Percentiles rank a stretch among this genome's conserved stretches.
These are phyloP conservation scores for Dentipellis sp. DNA, from an alignment of 768 basidiomycete species.

Conservation along the genomic window DNA sequence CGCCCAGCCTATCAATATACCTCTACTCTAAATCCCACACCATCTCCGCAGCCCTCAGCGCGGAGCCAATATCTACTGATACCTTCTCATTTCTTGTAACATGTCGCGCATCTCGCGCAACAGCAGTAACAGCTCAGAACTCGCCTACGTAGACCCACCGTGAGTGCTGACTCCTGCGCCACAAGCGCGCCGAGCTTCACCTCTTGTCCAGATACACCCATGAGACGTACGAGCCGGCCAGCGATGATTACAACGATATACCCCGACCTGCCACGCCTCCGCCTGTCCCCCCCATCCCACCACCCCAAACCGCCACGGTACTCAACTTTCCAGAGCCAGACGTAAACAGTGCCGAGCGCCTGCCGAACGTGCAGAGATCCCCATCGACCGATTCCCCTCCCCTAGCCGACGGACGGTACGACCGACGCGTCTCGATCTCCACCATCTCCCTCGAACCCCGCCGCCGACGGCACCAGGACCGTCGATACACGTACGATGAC, in stretches of 20 bases:
- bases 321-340: neutral
- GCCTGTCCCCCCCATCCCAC: neutral
- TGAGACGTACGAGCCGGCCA: slow-evolving; percentile 1
- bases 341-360: neutral
- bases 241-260: neutral
- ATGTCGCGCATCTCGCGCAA: neutral
- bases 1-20: neutral
- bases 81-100: too few relatives aligned
- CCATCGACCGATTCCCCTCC: neutral
- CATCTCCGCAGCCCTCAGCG: too few relatives aligned
- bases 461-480: slow-evolving; percentile 9
- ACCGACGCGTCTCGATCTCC: slow-evolving; percentile 9
- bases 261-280: neutral
- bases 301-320: neutral
- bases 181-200: neutral
- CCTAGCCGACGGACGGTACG: neutral
- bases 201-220: neutral
- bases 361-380: neutral
- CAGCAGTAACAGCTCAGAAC: neutral
- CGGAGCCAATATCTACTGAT: too few relatives aligned
- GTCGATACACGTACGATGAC: slow-evolving; percentile 10
- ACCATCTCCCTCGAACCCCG: slow-evolving; percentile 10
- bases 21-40: too few relatives aligned
- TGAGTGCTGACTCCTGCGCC: neutral
- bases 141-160: neutral